These are phyloP conservation scores for Xylariaceae sp. DNA, from an alignment of 2,329 filamentous ascomycete species.

Conservation along the genomic window DNA sequence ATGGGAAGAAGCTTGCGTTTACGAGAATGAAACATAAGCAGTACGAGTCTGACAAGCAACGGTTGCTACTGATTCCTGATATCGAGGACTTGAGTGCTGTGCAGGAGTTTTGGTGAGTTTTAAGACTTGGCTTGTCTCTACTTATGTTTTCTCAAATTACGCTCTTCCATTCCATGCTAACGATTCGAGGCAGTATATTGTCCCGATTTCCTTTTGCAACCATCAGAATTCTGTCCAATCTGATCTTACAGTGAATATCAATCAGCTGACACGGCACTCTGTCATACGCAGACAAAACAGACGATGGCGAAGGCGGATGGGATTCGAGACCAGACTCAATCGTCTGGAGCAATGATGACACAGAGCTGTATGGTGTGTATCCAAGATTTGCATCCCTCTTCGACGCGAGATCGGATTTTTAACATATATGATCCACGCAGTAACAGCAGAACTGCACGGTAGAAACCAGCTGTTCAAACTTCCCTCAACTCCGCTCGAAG, in stretches of 20 bases:
- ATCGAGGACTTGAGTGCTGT: slow-evolving; percentile 56
- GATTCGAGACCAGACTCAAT: slow-evolving; percentile 57
- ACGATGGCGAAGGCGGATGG: slow-evolving; percentile 63
- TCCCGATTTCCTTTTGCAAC: too few relatives aligned
- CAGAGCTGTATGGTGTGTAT: slow-evolving; percentile 52
- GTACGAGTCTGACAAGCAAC: slow-evolving; percentile 79
- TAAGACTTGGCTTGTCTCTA: too few relatives aligned
- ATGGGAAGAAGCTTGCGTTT: slow-evolving; percentile 71
- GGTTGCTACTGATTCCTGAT: slow-evolving; percentile 63
- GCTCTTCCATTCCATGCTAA: too few relatives aligned
- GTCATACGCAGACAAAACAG: slow-evolving; percentile 40
- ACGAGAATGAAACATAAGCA: slow-evolving; percentile 72
- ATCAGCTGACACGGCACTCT: too few relatives aligned
- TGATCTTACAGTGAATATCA: too few relatives aligned
- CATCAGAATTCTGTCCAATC: too few relatives aligned
- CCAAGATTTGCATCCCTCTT: too few relatives aligned
- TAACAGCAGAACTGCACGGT: slow-evolving; percentile 71
- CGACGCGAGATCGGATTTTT: too few relatives aligned
- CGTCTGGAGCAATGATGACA: slow-evolving; percentile 57
- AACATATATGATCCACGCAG: slow-evolving; percentile 17
- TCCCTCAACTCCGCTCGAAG: slow-evolving; percentile 51
- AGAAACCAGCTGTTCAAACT: slow-evolving; percentile 61
- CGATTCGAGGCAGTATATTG: too few relatives aligned
- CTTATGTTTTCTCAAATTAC: too few relatives aligned
- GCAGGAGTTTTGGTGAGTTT: slow-evolving; percentile 51